phyloP scores from a whole-genome alignment of 177 flowering plant species.

The Tripterygium wilfordii region DNA sequence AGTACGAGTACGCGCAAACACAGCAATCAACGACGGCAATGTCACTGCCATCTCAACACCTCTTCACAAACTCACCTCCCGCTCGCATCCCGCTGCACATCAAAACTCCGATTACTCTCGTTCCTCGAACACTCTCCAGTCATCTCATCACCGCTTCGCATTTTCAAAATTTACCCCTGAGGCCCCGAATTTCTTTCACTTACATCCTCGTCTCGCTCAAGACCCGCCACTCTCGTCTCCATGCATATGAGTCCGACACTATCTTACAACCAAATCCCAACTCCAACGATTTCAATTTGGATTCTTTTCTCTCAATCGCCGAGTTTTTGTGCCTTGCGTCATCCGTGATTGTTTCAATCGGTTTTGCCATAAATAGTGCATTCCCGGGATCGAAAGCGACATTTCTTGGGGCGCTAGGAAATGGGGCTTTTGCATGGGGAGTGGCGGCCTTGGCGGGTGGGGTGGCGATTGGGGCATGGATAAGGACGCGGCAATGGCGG shows the following conservation, averaged over 20 bases:
- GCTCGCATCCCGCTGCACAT: constrained; percentile 10
- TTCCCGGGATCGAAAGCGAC: constrained; percentile 25
- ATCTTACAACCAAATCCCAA: constrained; percentile 1
- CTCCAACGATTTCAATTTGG: constrained; percentile 31
- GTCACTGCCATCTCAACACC: constrained; percentile 27
- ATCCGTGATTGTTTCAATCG: constrained; percentile 41
- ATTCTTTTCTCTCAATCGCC: constrained; percentile 44
- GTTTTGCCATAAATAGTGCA: constrained; percentile 36
- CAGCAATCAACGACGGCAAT: constrained; percentile 11
- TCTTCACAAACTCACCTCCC: constrained; percentile 16
- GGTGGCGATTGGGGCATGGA: constrained; percentile 49
- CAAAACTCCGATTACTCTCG: constrained; percentile 12
- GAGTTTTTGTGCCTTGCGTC: constrained; percentile 56
- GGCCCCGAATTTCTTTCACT: background rate
- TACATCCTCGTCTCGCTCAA: constrained; percentile 1
- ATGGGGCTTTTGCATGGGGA: constrained; percentile 43
- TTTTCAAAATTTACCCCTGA: constrained; percentile 1
- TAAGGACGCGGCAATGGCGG: constrained; percentile 73
- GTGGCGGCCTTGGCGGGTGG: constrained; percentile 44
- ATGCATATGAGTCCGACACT: no score
- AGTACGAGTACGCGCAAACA: background rate
- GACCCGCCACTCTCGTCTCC: constrained; percentile 19
- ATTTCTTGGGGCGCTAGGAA: constrained; percentile 26
- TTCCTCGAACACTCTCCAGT: constrained; percentile 8
- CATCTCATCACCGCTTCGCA: constrained; percentile 5